phyloP scores from a whole-genome alignment of 163 green algal species.

The Scenedesmus sp. region DNA sequence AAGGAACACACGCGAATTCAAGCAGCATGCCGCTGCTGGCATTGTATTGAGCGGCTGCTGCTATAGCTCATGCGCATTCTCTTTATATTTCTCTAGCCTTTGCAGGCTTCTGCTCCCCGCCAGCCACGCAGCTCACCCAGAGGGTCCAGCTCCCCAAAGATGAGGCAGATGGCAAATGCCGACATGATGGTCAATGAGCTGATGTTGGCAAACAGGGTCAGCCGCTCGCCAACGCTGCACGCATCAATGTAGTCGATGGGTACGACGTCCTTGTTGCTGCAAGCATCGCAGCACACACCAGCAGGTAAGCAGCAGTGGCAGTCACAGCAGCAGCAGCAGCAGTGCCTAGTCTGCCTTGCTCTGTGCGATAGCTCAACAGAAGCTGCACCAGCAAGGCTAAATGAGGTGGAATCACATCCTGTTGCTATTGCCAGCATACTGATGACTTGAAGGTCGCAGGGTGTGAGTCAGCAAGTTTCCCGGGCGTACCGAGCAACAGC shows the following conservation, averaged over 20 bases:
- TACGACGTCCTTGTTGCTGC: constrained; percentile 43
- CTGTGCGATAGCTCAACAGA: not conserved
- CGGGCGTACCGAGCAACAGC: not conserved
- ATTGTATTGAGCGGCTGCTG: not conserved
- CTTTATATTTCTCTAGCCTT: not conserved
- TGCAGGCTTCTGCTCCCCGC: not conserved
- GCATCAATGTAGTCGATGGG: constrained; percentile 44
- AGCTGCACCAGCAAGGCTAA: not conserved
- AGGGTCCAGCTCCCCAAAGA: constrained; percentile 27
- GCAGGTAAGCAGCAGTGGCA: not conserved
- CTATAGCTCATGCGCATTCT: not conserved
- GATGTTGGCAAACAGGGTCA: constrained; percentile 48
- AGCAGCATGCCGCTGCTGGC: not conserved
- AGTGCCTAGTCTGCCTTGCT: not conserved
- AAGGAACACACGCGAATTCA: no score
- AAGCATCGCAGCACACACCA: not conserved
- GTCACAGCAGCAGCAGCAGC: not conserved
- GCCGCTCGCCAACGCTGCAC: constrained; percentile 11
- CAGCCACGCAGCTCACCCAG: constrained; percentile 22
- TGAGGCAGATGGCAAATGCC: not conserved
- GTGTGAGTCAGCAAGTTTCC: not conserved
- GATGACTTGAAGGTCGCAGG: not conserved
- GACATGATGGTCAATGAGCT: not conserved
- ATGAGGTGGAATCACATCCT: not conserved
- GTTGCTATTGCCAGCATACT: not conserved